Evolutionary conservation across 805 yeast genomes (phyloP), one percentile per base, ranked within the genome.

Genomic region (Blastobotrys peoriensis): DNA sequence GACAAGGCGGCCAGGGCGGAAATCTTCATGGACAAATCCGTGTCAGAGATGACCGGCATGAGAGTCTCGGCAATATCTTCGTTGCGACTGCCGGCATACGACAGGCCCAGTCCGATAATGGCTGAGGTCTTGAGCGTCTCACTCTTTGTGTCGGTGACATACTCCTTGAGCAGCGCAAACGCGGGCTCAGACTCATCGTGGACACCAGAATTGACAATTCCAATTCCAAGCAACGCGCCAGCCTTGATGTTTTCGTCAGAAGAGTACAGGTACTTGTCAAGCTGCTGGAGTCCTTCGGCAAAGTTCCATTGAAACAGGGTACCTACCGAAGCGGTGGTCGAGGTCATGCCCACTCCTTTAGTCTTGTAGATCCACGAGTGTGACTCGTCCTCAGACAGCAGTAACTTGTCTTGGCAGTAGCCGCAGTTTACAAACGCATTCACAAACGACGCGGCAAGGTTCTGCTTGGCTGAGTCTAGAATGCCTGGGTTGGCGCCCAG

Each of bases 101-200:
- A 91, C 55, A 93, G 76, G 39, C 98, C 97, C 45, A 93, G 72
- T 53, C 98, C 98, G 45, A 84, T 75, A 38, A 93, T 83, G 3
- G 98, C 86, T 5, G 96, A 76, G 3, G 88, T 73, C 49, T 86
- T 81, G 52, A 86, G 71, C 43, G 78, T 68, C 48, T 75, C 72
- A 52, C 78, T 79, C 5, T 79, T 65, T 54, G 79, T 84, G 40
- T 75, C 72, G 30, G 30, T 25, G 22, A 86, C 82, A 58, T 84
- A 86, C 51, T 91, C 98, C 5, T 60, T 87, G 51, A 93, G 74
- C 53, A 93, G 68, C 22, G 95, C 80, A 49, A 86, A 72, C 4
- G 97, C 91, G 1, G 97, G 91, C 52, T 88, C 98, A 36, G 89
- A 86, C 50, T 91, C 98, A 61, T 91, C 96, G 65, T 86, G 96